These are phyloP conservation scores for Ganoderma resinaceum DNA, from an alignment of 1,284 basidiomycete species.

Conservation along the genomic window DNA sequence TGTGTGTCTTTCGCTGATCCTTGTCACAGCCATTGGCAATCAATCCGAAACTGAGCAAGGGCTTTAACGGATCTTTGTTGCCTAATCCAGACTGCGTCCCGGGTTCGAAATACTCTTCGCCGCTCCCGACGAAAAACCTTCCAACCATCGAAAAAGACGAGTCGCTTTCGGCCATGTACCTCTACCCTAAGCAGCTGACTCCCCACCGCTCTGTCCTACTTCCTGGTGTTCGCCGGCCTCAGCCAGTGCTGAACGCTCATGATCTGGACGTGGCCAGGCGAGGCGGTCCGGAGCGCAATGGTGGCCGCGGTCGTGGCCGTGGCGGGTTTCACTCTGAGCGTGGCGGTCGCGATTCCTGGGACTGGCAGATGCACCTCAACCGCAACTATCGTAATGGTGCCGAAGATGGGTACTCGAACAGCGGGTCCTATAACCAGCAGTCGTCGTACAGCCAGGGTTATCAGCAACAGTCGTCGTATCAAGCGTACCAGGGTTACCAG, in stretches of 20 bases:
- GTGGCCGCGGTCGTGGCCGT: constrained; percentile 44
- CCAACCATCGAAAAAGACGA: constrained; percentile 88
- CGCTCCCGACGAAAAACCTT: constrained; percentile 62
- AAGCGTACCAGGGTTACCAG: constrained; percentile 23
- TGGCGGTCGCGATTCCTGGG: constrained; percentile 28
- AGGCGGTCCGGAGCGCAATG: constrained; percentile 44
- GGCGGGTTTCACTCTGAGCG: constrained; percentile 34
- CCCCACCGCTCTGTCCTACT: constrained; percentile 90
- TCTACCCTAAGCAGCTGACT: constrained; percentile 86
- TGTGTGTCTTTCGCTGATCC: constrained; percentile 9
- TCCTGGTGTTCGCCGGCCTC: constrained; percentile 71
- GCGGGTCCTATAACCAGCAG: constrained; percentile 24
- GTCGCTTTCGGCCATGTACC: constrained; percentile 88
- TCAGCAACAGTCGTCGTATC: constrained; percentile 24
- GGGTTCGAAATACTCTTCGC: constrained; percentile 88
- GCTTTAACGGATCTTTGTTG: constrained; percentile 82
- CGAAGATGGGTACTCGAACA: constrained; percentile 27
- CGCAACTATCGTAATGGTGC: constrained; percentile 30
- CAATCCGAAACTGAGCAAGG: constrained; percentile 75
- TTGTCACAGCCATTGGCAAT: constrained; percentile 66
- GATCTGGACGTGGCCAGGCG: constrained; percentile 77
- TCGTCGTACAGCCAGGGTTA: constrained; percentile 18
- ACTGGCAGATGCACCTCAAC: constrained; percentile 25
- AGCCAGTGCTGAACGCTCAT: constrained; percentile 68
- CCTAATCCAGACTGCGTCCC: constrained; percentile 92